Evolutionary conservation across 805 yeast genomes (phyloP).

Genomic region (Candida methanosorbosa): DNA sequence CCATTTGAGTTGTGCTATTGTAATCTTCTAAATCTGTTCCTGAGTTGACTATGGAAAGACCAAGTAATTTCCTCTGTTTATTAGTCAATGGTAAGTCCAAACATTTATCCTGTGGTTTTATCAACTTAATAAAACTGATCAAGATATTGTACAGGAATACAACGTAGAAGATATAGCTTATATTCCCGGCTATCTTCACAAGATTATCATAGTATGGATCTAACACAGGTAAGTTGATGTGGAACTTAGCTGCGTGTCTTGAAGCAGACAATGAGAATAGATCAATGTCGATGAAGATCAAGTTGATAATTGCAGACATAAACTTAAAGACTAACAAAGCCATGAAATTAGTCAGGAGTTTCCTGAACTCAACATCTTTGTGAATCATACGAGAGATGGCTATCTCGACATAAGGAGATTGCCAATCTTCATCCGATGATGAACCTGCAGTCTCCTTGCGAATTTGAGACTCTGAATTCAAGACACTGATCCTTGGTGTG

Average conservation of each 20-base stretch:
- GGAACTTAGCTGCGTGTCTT: background rate
- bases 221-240: background rate
- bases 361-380: conserved; percentile 28
- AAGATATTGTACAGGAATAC: conserved; percentile 21
- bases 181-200: conserved; percentile 4
- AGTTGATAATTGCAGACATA: conserved; percentile 12
- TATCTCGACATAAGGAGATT: conserved; percentile 31
- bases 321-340: conserved; percentile 23
- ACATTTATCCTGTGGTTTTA: conserved; percentile 40
- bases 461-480: no score
- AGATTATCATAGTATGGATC: conserved; percentile 1
- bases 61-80: conserved; percentile 37
- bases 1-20: background rate
- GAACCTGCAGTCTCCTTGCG: no score
- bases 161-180: conserved; percentile 13
- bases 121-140: conserved; percentile 20
- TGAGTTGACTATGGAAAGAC: conserved; percentile 20
- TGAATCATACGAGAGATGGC: conserved; percentile 38
- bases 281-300: conserved; percentile 10
- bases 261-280: background rate
- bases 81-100: conserved; percentile 39
- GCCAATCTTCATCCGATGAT: conserved; percentile 20
- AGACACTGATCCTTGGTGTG: no score
- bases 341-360: conserved; percentile 22
- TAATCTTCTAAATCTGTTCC: background rate